Conservation (phyloP, 306 rosid genomes). For the Quillaja saponaria region DNA sequence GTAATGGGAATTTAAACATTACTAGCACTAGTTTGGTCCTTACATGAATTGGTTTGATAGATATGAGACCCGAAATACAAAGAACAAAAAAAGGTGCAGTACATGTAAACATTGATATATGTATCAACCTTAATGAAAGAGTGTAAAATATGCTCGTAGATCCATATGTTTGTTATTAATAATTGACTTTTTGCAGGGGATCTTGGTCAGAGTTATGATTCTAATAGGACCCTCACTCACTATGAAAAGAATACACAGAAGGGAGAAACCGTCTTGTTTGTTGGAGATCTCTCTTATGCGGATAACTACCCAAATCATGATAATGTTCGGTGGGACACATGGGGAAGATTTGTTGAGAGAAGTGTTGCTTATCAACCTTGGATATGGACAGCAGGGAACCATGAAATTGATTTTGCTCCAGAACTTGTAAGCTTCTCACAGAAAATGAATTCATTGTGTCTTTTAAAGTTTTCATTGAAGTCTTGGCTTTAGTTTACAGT, state of each 20-base stretch:
- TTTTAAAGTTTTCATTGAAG: no score
- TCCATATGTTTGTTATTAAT: neutral
- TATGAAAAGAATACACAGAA: conserved; percentile 50
- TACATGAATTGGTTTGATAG: no score
- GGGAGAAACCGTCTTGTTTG: conserved; percentile 53
- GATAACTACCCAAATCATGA: conserved; percentile 69
- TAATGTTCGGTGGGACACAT: conserved; percentile 70
- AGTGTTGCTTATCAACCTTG: conserved; percentile 78
- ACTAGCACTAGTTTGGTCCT: no score
- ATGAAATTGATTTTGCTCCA: conserved; percentile 52
- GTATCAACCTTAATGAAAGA: neutral
- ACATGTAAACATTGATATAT: no score
- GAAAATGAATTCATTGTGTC: no score
- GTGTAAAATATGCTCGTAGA: neutral
- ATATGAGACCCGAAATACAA: no score
- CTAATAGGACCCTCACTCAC: conserved; percentile 62
- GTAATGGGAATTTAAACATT: no score
- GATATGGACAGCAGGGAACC: conserved; percentile 68
- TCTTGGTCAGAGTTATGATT: conserved; percentile 69
- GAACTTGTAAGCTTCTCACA: conserved; percentile 30
- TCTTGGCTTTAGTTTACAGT: neutral
- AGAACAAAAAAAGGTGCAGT: no score
- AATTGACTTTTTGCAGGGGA: conserved; percentile 54
- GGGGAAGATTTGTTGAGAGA: conserved; percentile 78
- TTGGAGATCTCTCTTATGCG: conserved; percentile 74